Evolutionary conservation across 208 protist species (phyloP).

Genomic region (Acanthamoeba quina): DNA sequence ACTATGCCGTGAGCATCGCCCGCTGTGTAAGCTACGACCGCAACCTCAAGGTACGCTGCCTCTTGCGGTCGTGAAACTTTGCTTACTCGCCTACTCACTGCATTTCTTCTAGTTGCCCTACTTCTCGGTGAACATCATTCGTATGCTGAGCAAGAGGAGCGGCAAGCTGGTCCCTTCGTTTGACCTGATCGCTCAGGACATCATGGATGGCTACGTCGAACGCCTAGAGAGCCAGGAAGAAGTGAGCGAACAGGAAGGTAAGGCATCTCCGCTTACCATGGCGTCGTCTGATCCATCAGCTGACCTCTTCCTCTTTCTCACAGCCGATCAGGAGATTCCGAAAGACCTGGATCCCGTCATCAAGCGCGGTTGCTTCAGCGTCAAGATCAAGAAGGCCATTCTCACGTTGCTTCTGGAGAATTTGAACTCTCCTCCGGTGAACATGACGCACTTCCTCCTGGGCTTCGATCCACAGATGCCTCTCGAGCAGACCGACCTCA

Average conservation of each 20-base stretch:
- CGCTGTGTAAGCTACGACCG: conserved; percentile 56
- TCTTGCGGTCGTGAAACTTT: not conserved
- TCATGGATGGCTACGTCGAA: conserved; percentile 42
- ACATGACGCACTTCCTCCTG: conserved; percentile 66
- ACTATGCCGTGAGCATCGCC: conserved; percentile 39
- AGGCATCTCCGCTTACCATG: not conserved
- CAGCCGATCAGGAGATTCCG: not conserved
- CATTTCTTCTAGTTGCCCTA: conserved; percentile 9
- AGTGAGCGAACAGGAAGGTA: not conserved
- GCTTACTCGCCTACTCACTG: not conserved
- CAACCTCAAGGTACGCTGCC: conserved; percentile 20
- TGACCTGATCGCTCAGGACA: not conserved
- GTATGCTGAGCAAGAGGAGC: conserved; percentile 28
- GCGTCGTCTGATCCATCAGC: not conserved
- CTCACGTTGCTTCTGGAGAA: conserved; percentile 50
- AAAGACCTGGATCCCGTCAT: not conserved
- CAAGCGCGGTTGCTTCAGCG: not conserved
- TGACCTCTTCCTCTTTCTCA: not conserved
- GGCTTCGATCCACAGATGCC: conserved; percentile 38
- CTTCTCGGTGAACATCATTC: conserved; percentile 46
- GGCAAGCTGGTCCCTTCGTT: conserved; percentile 43
- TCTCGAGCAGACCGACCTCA: conserved; percentile 47
- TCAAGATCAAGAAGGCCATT: conserved; percentile 60
- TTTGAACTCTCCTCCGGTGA: conserved; percentile 5
- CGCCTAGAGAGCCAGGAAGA: not conserved